Conservation (phyloP, 2,329 filamentous ascomycete species). For the Stachybotrys chlorohalonatus region DNA sequence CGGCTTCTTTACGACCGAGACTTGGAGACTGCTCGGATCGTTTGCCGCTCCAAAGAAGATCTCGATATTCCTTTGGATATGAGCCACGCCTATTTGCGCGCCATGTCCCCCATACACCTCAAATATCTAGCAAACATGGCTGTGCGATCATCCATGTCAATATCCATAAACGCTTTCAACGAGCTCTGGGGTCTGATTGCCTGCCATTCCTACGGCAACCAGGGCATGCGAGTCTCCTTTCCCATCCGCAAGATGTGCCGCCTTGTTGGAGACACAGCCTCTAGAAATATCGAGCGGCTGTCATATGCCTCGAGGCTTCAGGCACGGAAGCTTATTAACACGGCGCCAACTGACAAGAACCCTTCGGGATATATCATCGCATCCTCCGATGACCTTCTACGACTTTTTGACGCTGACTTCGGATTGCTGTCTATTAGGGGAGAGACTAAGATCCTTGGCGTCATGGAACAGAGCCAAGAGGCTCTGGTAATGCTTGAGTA, state of each 20-base stretch:
- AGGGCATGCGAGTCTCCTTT: slow-evolving; percentile 85
- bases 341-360: slow-evolving; percentile 69
- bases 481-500: slow-evolving; percentile 79
- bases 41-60: slow-evolving; percentile 68
- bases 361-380: slow-evolving; percentile 86
- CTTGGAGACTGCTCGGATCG: slow-evolving; percentile 67
- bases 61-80: slow-evolving; percentile 70
- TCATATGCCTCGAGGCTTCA: slow-evolving; percentile 81
- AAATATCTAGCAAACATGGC: slow-evolving; percentile 87
- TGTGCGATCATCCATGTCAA: slow-evolving; percentile 89
- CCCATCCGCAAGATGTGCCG: slow-evolving; percentile 89
- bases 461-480: slow-evolving; percentile 69
- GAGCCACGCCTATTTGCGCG: slow-evolving; percentile 74
- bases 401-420: slow-evolving; percentile 80
- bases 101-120: slow-evolving; percentile 84
- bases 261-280: slow-evolving; percentile 76
- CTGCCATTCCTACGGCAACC: slow-evolving; percentile 69
- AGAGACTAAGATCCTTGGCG: slow-evolving; percentile 81
- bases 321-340: slow-evolving; percentile 81
- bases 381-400: slow-evolving; percentile 76
- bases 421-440: slow-evolving; percentile 75
- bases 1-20: slow-evolving; percentile 81
- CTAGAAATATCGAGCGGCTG: slow-evolving; percentile 76
- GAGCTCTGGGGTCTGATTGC: slow-evolving; percentile 84
- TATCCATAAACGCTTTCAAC: slow-evolving; percentile 78